These are phyloP conservation scores for Ustulina deusta DNA, from an alignment of 2,329 filamentous ascomycete species.

Conservation along the genomic window DNA sequence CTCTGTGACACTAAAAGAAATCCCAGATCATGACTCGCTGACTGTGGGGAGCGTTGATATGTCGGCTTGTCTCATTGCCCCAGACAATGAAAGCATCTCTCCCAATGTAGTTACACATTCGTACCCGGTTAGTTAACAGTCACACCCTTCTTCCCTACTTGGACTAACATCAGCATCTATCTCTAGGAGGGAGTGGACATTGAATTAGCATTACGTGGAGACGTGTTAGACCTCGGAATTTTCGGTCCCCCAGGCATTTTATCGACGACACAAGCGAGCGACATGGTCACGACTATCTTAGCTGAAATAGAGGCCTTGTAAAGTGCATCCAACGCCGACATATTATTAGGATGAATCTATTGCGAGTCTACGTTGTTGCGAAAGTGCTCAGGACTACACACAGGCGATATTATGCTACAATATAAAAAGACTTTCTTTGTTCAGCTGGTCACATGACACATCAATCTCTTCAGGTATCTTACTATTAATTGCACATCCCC, in stretches of 20 bases:
- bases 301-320: conserved; percentile 36
- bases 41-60: conserved; percentile 10
- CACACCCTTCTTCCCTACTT: background rate
- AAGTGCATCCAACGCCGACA: background rate
- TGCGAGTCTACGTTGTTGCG: background rate
- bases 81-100: conserved; percentile 32
- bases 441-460: background rate
- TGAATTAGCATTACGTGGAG: conserved; percentile 44
- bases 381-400: background rate
- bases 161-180: conserved; percentile 21
- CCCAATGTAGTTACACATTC: conserved; percentile 23
- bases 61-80: conserved; percentile 28
- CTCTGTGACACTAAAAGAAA: conserved; percentile 32
- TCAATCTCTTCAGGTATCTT: background rate
- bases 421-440: no score
- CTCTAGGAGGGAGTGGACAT: conserved; percentile 49
- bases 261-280: conserved; percentile 35
- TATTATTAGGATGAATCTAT: background rate
- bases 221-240: conserved; percentile 48
- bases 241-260: conserved; percentile 43
- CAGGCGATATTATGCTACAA: background rate
- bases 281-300: conserved; percentile 41
- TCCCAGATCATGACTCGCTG: background rate
- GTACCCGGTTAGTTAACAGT: conserved; percentile 39
- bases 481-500: no score